phyloP scores from a whole-genome alignment of 139 green algal species.

The Trebouxia sp. region DNA sequence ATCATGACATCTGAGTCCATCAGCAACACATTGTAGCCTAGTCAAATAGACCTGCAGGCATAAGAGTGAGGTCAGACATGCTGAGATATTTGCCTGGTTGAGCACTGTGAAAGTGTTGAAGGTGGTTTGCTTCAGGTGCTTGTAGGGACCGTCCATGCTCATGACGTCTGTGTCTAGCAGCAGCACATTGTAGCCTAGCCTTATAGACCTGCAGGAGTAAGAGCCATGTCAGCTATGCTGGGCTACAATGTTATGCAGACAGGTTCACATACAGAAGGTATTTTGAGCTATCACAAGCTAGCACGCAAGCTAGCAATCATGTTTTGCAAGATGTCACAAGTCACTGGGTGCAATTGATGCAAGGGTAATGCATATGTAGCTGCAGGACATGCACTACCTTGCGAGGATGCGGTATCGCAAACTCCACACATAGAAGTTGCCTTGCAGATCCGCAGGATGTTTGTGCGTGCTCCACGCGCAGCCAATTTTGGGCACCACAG shows the following conservation, averaged over 20 bases:
- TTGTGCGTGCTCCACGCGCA: conserved; percentile 4
- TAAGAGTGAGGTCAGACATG: no score
- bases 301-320: no score
- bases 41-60: background rate
- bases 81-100: no score
- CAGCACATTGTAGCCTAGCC: conserved; percentile 21
- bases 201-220: background rate
- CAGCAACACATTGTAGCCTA: conserved; percentile 25
- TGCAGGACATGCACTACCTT: background rate
- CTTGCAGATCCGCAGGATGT: background rate
- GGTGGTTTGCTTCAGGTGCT: background rate
- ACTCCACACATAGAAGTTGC: conserved; percentile 8
- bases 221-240: no score
- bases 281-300: no score
- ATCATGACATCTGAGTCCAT: background rate
- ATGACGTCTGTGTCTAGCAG: background rate
- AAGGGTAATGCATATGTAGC: background rate
- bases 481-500: background rate
- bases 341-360: no score
- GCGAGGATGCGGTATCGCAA: background rate
- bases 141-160: background rate
- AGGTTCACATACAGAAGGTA: no score
- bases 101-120: background rate
- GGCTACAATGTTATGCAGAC: no score
- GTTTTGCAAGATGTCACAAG: no score